Conservation (phyloP, 73 alveolate genomes). For the Paramecium sexaurelia region DNA sequence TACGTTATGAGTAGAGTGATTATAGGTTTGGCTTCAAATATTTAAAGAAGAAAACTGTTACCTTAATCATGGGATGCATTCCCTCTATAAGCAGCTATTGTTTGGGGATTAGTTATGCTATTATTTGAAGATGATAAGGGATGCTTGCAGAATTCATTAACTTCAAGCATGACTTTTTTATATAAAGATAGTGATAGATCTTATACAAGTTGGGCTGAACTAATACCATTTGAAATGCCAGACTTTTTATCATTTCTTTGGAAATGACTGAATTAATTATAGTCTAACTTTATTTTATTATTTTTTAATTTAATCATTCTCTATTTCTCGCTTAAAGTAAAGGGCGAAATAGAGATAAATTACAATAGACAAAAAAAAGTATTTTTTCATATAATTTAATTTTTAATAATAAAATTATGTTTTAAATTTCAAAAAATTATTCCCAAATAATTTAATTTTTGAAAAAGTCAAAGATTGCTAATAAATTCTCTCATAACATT, state of each 20-base stretch:
- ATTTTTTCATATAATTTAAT: not conserved
- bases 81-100: slow-evolving; percentile 66
- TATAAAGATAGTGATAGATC: slow-evolving; percentile 79
- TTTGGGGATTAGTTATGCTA: slow-evolving; percentile 86
- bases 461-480: too few species aligned
- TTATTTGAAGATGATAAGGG: slow-evolving; percentile 78
- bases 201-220: slow-evolving; percentile 60
- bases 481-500: too few species aligned
- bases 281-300: not conserved
- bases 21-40: slow-evolving; percentile 71
- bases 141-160: slow-evolving; percentile 73
- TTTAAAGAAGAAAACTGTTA: slow-evolving; percentile 35
- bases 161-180: slow-evolving; percentile 77
- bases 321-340: too few species aligned
- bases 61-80: slow-evolving; percentile 70
- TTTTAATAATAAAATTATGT: not conserved
- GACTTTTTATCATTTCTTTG: slow-evolving; percentile 20
- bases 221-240: slow-evolving; percentile 72
- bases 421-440: not conserved
- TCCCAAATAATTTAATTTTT: too few species aligned
- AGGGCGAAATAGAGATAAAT: too few species aligned
- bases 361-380: too few species aligned
- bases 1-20: slow-evolving; percentile 77
- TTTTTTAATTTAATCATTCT: not conserved
- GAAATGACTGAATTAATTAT: not conserved